Conservation (phyloP, 805 yeast genomes). For the Myxozyma mucilagina region DNA sequence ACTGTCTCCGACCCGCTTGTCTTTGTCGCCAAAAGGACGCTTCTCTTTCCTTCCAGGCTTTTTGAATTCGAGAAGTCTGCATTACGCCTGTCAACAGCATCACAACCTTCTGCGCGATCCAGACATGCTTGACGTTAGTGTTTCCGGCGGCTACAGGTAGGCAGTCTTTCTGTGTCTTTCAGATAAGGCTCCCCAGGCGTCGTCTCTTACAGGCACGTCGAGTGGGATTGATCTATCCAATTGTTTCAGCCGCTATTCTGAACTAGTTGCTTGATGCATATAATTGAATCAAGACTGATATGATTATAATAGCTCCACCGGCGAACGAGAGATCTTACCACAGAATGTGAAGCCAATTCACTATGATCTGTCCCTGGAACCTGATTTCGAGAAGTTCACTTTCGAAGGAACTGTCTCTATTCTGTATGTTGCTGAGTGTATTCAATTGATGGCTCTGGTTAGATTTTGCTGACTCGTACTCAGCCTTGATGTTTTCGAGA, state of each 20-base stretch:
- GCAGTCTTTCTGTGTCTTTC: background rate
- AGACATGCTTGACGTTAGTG: slow-evolving; percentile 29
- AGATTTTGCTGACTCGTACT: background rate
- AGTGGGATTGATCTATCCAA: background rate
- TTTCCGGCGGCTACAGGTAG: slow-evolving; percentile 24
- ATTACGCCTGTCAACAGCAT: slow-evolving; percentile 24
- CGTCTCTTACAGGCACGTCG: background rate
- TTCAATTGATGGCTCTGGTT: background rate
- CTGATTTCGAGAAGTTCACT: slow-evolving; percentile 51
- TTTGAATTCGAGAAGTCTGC: slow-evolving; percentile 1
- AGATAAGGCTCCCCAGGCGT: background rate
- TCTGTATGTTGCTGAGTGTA: slow-evolving; percentile 35
- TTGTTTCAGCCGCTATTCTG: background rate
- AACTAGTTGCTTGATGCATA: background rate
- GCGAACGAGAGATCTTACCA: slow-evolving; percentile 54
- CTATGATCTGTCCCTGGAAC: slow-evolving; percentile 68
- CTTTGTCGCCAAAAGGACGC: background rate
- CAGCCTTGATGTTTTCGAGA: slow-evolving; percentile 45
- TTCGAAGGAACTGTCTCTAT: slow-evolving; percentile 54
- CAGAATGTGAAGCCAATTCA: slow-evolving; percentile 67
- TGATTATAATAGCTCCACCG: slow-evolving; percentile 16
- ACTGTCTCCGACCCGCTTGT: background rate
- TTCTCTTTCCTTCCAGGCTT: background rate
- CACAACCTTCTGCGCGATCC: slow-evolving; percentile 10
- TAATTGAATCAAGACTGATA: background rate